These are phyloP conservation scores for Solanum dulcamara DNA, from an alignment of 257 asterid species.

Conservation along the genomic window DNA sequence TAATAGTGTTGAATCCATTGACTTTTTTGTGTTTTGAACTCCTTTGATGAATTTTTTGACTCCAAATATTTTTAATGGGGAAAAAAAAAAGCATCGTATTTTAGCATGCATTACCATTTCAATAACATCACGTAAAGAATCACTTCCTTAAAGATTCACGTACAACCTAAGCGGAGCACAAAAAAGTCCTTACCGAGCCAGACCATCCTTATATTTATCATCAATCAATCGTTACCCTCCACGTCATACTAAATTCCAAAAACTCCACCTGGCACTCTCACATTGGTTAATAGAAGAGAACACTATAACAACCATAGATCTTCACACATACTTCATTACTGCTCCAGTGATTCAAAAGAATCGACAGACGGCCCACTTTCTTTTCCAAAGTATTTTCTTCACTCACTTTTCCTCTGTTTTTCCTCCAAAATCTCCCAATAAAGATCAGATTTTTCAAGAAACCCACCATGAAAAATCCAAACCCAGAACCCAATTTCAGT, in stretches of 20 bases:
- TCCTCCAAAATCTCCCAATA: background rate
- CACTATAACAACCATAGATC: background rate
- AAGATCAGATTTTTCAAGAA: background rate
- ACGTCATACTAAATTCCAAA: background rate
- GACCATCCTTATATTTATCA: background rate
- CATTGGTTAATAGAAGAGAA: background rate
- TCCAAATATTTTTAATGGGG: background rate
- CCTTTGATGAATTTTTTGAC: too few relatives aligned
- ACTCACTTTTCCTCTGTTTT: background rate
- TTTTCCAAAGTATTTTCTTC: conserved; percentile 3
- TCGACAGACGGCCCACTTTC: background rate
- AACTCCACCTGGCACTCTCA: background rate
- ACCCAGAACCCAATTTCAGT: background rate
- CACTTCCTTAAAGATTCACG: background rate
- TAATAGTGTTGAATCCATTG: too few relatives aligned
- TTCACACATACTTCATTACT: background rate
- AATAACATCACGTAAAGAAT: background rate
- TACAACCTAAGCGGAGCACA: background rate
- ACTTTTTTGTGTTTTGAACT: too few relatives aligned
- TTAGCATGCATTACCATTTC: background rate
- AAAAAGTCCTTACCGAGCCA: background rate
- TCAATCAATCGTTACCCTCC: background rate
- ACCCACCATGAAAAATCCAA: conserved; percentile 12
- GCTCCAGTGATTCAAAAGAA: background rate
- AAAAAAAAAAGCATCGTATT: background rate